Base-by-base conservation (phyloP, 306 rosid genomes). In the Vigna trinervia region DNA sequence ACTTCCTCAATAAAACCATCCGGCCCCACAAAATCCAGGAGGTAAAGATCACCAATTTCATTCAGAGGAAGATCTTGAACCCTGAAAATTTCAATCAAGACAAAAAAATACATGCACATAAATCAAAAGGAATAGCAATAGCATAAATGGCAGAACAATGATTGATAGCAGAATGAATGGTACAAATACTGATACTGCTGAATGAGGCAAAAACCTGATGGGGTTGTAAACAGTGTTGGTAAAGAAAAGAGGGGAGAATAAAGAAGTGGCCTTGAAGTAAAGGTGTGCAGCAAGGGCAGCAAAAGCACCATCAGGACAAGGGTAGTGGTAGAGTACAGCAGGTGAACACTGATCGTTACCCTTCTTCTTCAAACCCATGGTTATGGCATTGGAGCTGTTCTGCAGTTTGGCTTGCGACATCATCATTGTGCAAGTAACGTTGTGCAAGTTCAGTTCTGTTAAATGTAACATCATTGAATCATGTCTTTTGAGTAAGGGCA, bases 231-330 rank as follows among this genome's bases (percentile, higher is more conserved):
- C 97, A 8, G 92, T 86, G 82, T 87, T 92, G 82, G 96, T 97
- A 71, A 95, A 88, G 89, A 90, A 94, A 56, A 86, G 84, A 62
- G 79, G 75, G 4, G 89, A 69, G 4, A 80, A 17, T 6, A 8
- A 61, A 7, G 89, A 88, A 52, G 85, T 57, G 61, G 94, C 85
- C 48, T 96, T 88, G 85, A 89, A 95, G 80, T 83, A 92, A 54
- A 95, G 90, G 77, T 89, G 95, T 39, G 98, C 98, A 1, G 97
- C 97, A 15, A 94, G 85, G 23, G 98, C 97, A 34, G 98, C 93
- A 59, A 89, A 90, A 17, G 77, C 95, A 5, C 97, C 97, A 87
- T 94, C 98, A 1, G 97, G 96, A 69, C 98, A 94, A 0, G 97
- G 97, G 30, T 92, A 92, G 78, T 92, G 98, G 69, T 94, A 92